A percentile compares a stretch with the other conserved stretches of the same genome.
These are phyloP conservation scores for Alternaria consortialis DNA, from an alignment of 2,329 filamentous ascomycete species.

Conservation along the genomic window DNA sequence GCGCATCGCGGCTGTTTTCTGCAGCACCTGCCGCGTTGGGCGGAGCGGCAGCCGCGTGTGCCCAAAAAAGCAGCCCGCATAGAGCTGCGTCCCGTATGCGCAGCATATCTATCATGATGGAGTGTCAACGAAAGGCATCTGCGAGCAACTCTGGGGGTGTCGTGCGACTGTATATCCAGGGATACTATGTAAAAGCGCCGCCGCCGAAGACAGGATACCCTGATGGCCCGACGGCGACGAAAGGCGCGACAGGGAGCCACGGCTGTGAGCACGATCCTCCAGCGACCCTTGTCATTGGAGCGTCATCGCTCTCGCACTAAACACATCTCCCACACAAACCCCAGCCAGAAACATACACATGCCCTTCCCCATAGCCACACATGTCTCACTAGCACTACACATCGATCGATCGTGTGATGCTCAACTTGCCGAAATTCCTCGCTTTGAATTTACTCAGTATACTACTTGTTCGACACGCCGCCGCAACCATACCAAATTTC, in stretches of 20 bases:
- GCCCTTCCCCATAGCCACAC: conserved; percentile 8
- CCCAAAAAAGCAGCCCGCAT: conserved; percentile 39
- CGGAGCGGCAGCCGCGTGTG: conserved; percentile 39
- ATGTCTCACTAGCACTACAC: neutral
- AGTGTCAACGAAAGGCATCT: conserved; percentile 2
- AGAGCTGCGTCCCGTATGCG: conserved; percentile 35
- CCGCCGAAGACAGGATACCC: conserved; percentile 21
- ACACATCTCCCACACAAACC: conserved; percentile 7
- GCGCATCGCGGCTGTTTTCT: conserved; percentile 20
- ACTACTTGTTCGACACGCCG: neutral
- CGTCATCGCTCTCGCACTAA: conserved; percentile 25
- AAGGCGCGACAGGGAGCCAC: conserved; percentile 23
- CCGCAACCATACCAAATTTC: neutral
- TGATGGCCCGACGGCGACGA: conserved; percentile 27
- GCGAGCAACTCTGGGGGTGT: conserved; percentile 9
- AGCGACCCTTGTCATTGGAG: conserved; percentile 32
- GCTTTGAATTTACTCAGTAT: neutral
- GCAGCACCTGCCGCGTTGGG: conserved; percentile 26
- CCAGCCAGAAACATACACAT: conserved; percentile 7
- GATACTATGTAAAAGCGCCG: conserved; percentile 8
- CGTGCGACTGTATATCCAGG: conserved; percentile 25
- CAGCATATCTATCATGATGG: conserved; percentile 29
- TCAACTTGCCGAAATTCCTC: neutral
- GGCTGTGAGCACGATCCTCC: conserved; percentile 32
- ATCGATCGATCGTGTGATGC: conserved; percentile 6